phyloP scores from a whole-genome alignment of 805 yeast species.

The Cyberlindnera meyerae region DNA sequence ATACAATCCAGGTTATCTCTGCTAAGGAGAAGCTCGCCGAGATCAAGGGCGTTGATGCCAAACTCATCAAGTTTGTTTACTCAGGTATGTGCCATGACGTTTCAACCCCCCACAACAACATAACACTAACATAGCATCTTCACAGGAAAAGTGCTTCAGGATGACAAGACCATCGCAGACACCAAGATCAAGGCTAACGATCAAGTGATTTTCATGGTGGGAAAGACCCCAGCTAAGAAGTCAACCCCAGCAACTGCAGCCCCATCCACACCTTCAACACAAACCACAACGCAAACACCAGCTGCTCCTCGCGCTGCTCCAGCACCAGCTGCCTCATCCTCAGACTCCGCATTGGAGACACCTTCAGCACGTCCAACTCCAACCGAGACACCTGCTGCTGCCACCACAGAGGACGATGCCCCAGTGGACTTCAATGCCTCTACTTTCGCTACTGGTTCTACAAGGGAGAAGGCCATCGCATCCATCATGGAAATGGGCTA shows the following conservation, averaged over 20 bases:
- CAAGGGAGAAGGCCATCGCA: constrained; percentile 71
- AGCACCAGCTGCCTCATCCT: constrained; percentile 17
- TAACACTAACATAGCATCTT: constrained; percentile 7
- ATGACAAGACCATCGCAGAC: constrained; percentile 66
- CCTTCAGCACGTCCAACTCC: constrained; percentile 19
- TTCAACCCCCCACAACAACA: background rate
- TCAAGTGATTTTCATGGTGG: constrained; percentile 86
- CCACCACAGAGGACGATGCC: constrained; percentile 19
- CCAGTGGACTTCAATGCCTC: constrained; percentile 34
- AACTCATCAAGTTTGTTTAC: constrained; percentile 83
- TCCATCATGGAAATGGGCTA: constrained; percentile 97
- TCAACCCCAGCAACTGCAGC: constrained; percentile 20
- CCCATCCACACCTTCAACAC: constrained; percentile 16
- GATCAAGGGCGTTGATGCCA: constrained; percentile 60
- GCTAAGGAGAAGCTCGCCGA: constrained; percentile 71
- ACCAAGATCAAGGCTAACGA: constrained; percentile 79
- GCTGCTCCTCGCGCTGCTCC: constrained; percentile 26
- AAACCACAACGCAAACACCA: constrained; percentile 17
- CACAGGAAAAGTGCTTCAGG: constrained; percentile 76
- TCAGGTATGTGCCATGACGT: constrained; percentile 45
- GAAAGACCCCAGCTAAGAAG: constrained; percentile 10
- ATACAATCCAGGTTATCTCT: constrained; percentile 43
- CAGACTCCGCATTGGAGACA: constrained; percentile 18
- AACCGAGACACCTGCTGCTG: constrained; percentile 24
- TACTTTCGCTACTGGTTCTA: constrained; percentile 71